A percentile compares a stretch with the other conserved stretches of the same genome.
These are phyloP conservation scores for Stramenopiles sp. DNA, from an alignment of 352 stramenopile genomes.

Conservation along the genomic window DNA sequence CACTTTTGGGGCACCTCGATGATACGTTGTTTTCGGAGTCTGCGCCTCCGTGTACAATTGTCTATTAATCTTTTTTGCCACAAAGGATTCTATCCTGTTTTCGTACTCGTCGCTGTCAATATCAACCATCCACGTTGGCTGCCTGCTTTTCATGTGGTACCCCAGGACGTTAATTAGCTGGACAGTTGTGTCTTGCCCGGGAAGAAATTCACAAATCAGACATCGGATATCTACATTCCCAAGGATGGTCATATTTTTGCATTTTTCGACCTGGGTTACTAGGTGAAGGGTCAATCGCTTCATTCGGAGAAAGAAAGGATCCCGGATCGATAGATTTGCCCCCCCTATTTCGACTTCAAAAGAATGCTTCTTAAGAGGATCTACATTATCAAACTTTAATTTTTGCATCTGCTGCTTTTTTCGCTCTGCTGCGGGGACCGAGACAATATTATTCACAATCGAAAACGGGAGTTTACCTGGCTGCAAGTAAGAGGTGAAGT, in stretches of 20 bases:
- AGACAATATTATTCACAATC: not conserved
- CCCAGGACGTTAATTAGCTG: not conserved
- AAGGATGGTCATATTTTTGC: slow-evolving; percentile 6
- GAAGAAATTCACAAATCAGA: not conserved
- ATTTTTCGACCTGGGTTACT: not conserved
- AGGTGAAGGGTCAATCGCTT: not conserved
- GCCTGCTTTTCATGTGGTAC: not conserved
- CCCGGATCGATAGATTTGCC: not conserved
- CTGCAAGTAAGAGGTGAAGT: not conserved
- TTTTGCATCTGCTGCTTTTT: not conserved
- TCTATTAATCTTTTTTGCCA: not conserved
- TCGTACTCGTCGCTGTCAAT: not conserved
- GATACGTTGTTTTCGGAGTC: not conserved
- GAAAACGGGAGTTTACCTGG: not conserved
- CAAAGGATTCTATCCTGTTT: not conserved
- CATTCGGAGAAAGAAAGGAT: slow-evolving; percentile 3
- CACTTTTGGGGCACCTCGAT: not conserved
- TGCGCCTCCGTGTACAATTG: not conserved
- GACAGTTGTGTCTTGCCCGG: not conserved
- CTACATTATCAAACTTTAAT: not conserved
- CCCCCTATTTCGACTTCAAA: not conserved
- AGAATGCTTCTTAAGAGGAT: not conserved
- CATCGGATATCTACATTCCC: not conserved
- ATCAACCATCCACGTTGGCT: not conserved
- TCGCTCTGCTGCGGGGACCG: not conserved